Evolutionary conservation across 106 monocot species (phyloP).

Genomic region (Gastrodia elata): DNA sequence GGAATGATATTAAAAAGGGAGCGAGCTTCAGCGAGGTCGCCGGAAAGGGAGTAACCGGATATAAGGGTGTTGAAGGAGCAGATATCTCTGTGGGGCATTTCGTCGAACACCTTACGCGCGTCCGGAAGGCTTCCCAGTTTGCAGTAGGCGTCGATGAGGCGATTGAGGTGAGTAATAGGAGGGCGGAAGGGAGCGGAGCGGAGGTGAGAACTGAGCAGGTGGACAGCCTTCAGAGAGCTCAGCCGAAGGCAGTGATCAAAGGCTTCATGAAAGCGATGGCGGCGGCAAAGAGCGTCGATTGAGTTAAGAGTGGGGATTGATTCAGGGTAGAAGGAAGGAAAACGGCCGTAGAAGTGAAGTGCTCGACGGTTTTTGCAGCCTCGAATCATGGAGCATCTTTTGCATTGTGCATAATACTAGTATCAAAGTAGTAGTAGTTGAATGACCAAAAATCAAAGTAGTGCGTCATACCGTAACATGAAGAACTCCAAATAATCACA

Average conservation of each 20-base stretch:
- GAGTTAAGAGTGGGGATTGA: not conserved
- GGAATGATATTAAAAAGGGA: slow-evolving; percentile 12
- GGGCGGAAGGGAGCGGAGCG: not conserved
- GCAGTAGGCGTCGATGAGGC: slow-evolving; percentile 14
- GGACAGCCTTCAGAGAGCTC: slow-evolving; percentile 8
- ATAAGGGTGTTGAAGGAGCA: slow-evolving; percentile 21
- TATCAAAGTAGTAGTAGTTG: no score
- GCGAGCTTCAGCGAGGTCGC: slow-evolving; percentile 12
- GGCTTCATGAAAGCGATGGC: slow-evolving; percentile 12
- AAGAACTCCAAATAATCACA: no score
- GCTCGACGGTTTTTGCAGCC: no score
- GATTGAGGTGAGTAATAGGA: slow-evolving; percentile 3
- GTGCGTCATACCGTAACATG: no score
- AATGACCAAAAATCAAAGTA: no score
- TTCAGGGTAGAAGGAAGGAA: not conserved
- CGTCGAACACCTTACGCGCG: slow-evolving; percentile 13
- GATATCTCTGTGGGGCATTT: slow-evolving; percentile 11
- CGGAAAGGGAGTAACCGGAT: slow-evolving; percentile 7
- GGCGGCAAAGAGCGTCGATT: slow-evolving; percentile 7
- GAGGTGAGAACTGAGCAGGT: slow-evolving; percentile 15
- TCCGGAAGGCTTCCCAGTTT: slow-evolving; percentile 9
- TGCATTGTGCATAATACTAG: no score
- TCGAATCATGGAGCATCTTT: no score
- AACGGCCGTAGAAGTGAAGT: not conserved
- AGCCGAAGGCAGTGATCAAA: slow-evolving; percentile 13